Conservation (phyloP, 2,329 filamentous ascomycete species). For the Parascedosporium putredinis region DNA sequence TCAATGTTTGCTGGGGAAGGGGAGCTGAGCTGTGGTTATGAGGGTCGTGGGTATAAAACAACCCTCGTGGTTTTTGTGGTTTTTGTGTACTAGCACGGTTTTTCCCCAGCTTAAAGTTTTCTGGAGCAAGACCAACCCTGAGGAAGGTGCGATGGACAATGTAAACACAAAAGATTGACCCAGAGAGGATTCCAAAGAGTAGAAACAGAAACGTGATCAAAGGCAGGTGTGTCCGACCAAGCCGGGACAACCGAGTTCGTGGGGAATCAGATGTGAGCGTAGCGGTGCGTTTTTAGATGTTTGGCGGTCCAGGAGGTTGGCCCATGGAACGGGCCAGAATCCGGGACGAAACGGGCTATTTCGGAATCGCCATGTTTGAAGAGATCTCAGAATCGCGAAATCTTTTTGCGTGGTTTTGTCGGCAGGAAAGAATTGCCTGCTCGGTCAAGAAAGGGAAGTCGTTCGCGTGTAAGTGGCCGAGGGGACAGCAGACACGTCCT, state of each 20-base stretch:
- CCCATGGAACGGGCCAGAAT: neutral
- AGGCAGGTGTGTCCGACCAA: neutral
- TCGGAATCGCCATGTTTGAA: neutral
- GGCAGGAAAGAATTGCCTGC: neutral
- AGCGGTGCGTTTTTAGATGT: neutral
- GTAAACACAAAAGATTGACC: too few species aligned
- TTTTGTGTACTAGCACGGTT: too few species aligned
- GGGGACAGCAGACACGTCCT: neutral
- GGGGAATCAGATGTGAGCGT: too few species aligned
- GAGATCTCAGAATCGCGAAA: neutral
- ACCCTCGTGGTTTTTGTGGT: too few species aligned
- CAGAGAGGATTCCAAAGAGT: neutral
- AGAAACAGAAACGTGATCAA: neutral
- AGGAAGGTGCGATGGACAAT: neutral
- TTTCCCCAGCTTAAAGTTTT: too few species aligned
- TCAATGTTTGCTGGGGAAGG: too few species aligned
- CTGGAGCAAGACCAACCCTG: neutral
- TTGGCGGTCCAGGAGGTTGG: neutral
- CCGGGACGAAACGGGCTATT: neutral
- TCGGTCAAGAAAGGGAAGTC: constrained; percentile 1
- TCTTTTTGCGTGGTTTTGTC: neutral
- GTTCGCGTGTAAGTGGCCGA: constrained; percentile 1
- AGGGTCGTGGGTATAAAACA: too few species aligned
- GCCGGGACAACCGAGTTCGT: neutral
- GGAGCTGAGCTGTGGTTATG: too few species aligned